Evolutionary conservation across 2,329 filamentous ascomycete genomes (phyloP), one percentile per base, ranked within the genome.

Genomic region (Alternaria longipes): DNA sequence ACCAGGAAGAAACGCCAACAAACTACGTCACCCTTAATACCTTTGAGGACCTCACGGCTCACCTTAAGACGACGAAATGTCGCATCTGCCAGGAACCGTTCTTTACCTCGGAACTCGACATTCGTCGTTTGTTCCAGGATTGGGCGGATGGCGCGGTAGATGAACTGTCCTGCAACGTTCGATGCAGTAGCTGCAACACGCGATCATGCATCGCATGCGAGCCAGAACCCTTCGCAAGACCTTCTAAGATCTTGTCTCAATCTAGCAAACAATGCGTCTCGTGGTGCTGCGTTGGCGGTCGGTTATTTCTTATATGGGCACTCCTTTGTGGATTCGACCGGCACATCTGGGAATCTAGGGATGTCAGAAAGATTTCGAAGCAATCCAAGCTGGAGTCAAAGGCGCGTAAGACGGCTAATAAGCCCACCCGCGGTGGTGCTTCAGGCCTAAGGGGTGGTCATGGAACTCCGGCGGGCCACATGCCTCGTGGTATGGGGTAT

Each of bases 261-360:
- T 58, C 32, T 5, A 51, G 56, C 5, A 66, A 53, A 9, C 56
- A 67, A 7, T 8, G 26, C 18, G 41, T 72, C 8, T 59, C 62
- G 11, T 80, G 77, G 78, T 80, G 79, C 63, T 81, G 79, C 59
- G 65, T 67, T 24, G 50, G 62, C 5, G 76, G 75, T 16, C 69
- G 74, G 8, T 26, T 78, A 11, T 71, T 77, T 53, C 32, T 77
- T 16, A 73, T 80, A 42, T 81, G 78, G 78, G 62, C 72, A 5
- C 54, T 81, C 2, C 71, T 82, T 8, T 79, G 74, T 49, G 74
- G 74, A 16, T 78, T 77, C 44, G 80, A 82, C 59, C 53, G 68
- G n/a, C 57, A 69, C 26, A 67, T 67, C 22, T 59, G 66, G 22
- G 54, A 30, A 11, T 46, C 47, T 34, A 40, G 16, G 60, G 20